Percentiles rank a stretch among this genome's conserved stretches.
Evolutionary conservation across 1,284 basidiomycete species (phyloP).

Genomic region (Tilletia walkeri): DNA sequence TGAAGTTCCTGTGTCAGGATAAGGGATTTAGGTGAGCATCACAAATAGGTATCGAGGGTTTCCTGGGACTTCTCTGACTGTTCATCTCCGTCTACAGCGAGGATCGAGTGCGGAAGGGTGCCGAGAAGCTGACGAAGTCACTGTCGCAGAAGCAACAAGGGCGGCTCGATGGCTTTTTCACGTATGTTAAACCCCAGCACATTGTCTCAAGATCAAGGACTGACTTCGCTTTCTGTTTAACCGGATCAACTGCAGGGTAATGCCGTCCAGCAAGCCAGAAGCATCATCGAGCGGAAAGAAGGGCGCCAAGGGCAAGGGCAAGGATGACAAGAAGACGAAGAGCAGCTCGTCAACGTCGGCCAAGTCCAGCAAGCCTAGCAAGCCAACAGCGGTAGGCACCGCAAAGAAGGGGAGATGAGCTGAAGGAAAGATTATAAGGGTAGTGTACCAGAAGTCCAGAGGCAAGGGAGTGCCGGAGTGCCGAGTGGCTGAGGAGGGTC

Average conservation of each 20-base stretch:
- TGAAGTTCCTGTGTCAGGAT: conserved; percentile 88
- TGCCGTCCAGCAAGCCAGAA: conserved; percentile 1
- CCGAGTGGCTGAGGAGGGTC: neutral
- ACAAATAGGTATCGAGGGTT: conserved; percentile 65
- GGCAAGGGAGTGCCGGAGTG: neutral
- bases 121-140: conserved; percentile 84
- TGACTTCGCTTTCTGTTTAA: neutral
- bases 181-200: conserved; percentile 24
- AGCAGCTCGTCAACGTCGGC: neutral
- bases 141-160: conserved; percentile 92
- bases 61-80: conserved; percentile 1
- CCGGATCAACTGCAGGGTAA: neutral
- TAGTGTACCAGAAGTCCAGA: too few relatives aligned
- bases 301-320: neutral
- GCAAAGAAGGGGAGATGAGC: neutral
- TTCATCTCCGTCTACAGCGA: conserved; percentile 64
- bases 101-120: conserved; percentile 91
- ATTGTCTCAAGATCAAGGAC: neutral
- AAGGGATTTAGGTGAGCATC: conserved; percentile 88
- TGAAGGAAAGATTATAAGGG: too few relatives aligned
- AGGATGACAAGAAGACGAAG: neutral
- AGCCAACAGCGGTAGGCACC: neutral
- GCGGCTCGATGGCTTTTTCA: conserved; percentile 89
- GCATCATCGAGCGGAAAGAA: neutral
- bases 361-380: neutral